Evolutionary conservation across 345 rosid species (phyloP).

Genomic region (Eucalyptus curtisii): DNA sequence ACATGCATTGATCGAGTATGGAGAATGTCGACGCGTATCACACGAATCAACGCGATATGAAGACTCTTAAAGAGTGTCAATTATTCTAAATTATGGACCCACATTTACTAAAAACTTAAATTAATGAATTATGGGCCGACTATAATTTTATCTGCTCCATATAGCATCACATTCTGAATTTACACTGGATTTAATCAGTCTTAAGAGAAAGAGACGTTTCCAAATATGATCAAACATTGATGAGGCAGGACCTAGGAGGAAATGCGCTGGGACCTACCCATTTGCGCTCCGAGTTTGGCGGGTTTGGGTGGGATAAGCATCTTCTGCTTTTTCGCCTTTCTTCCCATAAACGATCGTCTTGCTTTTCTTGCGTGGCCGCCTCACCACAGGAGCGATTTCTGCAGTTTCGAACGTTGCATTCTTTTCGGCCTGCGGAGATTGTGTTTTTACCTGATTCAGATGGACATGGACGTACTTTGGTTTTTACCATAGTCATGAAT

Average conservation of each 20-base stretch:
- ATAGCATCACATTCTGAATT: not conserved
- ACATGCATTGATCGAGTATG: fast-evolving
- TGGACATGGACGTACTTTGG: not conserved
- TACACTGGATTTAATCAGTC: not conserved
- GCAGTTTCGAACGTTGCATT: not conserved
- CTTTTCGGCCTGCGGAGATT: not conserved
- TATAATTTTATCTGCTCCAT: not conserved
- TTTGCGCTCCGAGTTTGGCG: not conserved
- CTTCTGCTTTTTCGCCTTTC: not conserved
- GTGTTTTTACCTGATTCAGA: not conserved
- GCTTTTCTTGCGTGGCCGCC: not conserved
- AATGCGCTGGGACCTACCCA: not conserved
- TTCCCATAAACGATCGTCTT: not conserved
- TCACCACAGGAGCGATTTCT: not conserved
- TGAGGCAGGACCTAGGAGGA: not conserved
- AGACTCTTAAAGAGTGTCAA: fast-evolving
- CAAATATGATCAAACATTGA: not conserved
- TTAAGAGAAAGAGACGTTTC: not conserved
- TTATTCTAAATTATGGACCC: fast-evolving
- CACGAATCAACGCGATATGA: no score
- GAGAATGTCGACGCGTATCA: fast-evolving
- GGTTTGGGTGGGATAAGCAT: not conserved
- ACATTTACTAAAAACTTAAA: not conserved
- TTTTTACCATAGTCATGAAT: not conserved
- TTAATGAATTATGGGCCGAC: not conserved